phyloP scores from a whole-genome alignment of 495 filamentous ascomycete genomes.

The Pseudevernia furfuracea region DNA sequence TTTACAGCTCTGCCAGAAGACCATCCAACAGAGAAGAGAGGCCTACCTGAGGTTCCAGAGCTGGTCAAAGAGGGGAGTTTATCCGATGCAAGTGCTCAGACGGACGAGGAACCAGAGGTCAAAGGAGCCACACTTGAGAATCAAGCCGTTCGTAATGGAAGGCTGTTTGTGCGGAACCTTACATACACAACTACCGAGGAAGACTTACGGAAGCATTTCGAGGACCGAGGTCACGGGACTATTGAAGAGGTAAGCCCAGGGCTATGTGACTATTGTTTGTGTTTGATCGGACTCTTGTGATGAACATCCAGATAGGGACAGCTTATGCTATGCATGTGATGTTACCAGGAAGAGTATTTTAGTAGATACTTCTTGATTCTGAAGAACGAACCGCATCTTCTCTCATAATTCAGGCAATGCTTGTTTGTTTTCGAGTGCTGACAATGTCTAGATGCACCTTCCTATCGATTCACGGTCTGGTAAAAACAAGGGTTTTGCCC shows the following conservation, averaged over 20 bases:
- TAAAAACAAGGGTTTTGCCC: slow-evolving; percentile 77
- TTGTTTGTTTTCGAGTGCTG: slow-evolving; percentile 31
- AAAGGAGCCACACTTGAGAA: slow-evolving; percentile 25
- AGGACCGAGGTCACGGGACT: slow-evolving; percentile 48
- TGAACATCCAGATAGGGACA: slow-evolving; percentile 99
- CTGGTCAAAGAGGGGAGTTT: slow-evolving; percentile 19
- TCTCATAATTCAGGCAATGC: slow-evolving; percentile 25
- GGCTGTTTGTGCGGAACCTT: slow-evolving; percentile 85
- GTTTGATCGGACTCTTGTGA: slow-evolving; percentile 47
- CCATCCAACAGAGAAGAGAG: slow-evolving; percentile 16
- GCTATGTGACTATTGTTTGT: slow-evolving; percentile 19
- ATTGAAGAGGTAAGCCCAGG: slow-evolving; percentile 73
- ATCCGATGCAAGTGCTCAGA: slow-evolving; percentile 23
- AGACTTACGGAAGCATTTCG: slow-evolving; percentile 65
- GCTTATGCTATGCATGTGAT: slow-evolving; percentile 74
- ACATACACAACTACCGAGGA: slow-evolving; percentile 72
- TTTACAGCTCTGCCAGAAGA: slow-evolving; percentile 23
- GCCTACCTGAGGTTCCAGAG: slow-evolving; percentile 28
- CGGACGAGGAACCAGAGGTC: slow-evolving; percentile 28
- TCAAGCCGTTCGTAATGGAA: slow-evolving; percentile 42
- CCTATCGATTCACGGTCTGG: slow-evolving; percentile 58
- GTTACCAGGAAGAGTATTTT: slow-evolving; percentile 61
- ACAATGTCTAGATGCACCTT: slow-evolving; percentile 65
- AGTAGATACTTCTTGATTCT: slow-evolving; percentile 71
- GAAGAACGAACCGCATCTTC: slow-evolving; percentile 33